Evolutionary conservation across 2,329 filamentous ascomycete genomes (phyloP).

Genomic region (Pseudocercospora cruenta): DNA sequence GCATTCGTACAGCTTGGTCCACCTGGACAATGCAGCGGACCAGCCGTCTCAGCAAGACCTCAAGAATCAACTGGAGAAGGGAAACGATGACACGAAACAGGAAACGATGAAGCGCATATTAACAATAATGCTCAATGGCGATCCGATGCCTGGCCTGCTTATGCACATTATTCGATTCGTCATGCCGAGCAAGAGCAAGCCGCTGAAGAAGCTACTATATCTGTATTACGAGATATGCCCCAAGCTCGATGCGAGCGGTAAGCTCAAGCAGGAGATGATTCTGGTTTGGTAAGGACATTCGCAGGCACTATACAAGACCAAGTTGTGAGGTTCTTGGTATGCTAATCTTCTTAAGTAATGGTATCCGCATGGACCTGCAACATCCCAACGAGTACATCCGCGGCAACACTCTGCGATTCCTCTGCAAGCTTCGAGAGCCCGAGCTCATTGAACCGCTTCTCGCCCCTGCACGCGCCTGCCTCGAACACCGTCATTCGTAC

Average conservation of each 20-base stretch:
- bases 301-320: background rate
- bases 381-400: slow-evolving; percentile 98
- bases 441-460: slow-evolving; percentile 96
- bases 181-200: slow-evolving; percentile 97
- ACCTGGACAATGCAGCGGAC: slow-evolving; percentile 95
- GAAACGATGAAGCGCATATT: slow-evolving; percentile 84
- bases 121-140: slow-evolving; percentile 96
- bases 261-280: slow-evolving; percentile 99
- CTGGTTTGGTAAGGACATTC: slow-evolving; percentile 76
- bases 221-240: slow-evolving; percentile 99
- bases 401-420: slow-evolving; percentile 95
- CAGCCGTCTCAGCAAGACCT: slow-evolving; percentile 88
- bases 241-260: slow-evolving; percentile 87
- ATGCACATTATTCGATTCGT: slow-evolving; percentile 99
- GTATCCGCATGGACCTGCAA: slow-evolving; percentile 95
- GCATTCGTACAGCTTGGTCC: slow-evolving; percentile 92
- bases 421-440: slow-evolving; percentile 92
- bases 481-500: slow-evolving; percentile 95
- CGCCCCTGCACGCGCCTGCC: slow-evolving; percentile 85
- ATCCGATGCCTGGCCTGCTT: slow-evolving; percentile 89
- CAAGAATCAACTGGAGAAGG: slow-evolving; percentile 62
- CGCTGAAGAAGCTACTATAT: slow-evolving; percentile 96
- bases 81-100: slow-evolving; percentile 44
- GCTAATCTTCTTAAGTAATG: slow-evolving; percentile 67
- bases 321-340: background rate